Conservation (phyloP, 1,139 yeast species). For the Pichia sp. region DNA sequence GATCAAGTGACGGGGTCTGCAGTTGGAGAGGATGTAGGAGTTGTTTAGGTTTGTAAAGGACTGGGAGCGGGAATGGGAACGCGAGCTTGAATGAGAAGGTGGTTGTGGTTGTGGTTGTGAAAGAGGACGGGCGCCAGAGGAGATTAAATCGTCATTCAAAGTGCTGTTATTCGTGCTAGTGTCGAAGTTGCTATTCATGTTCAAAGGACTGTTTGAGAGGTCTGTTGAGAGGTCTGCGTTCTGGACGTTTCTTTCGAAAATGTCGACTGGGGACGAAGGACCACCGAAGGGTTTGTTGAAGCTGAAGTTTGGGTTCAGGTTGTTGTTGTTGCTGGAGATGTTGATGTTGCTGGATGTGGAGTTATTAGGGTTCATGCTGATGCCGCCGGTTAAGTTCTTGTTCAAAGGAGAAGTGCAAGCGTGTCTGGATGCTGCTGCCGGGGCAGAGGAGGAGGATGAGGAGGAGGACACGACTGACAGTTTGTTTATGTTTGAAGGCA, state of each 20-base stretch:
- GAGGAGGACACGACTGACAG: neutral
- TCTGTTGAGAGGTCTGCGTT: neutral
- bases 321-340: neutral
- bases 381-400: neutral
- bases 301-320: neutral
- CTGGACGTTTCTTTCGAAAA: constrained; percentile 19
- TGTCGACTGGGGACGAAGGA: constrained; percentile 11
- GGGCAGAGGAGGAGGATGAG: neutral
- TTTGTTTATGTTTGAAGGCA: neutral
- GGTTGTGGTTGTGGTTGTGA: neutral
- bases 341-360: neutral
- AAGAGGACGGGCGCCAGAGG: too few relatives aligned
- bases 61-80: neutral
- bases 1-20: constrained; percentile 22
- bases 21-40: neutral
- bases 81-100: neutral
- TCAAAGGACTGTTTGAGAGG: neutral
- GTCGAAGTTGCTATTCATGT: too few relatives aligned
- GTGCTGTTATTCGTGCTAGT: too few relatives aligned
- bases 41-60: neutral
- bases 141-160: too few relatives aligned
- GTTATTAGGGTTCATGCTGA: neutral
- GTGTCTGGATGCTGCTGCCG: neutral
- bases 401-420: neutral
- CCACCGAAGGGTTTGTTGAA: neutral